Percentiles rank a stretch among this genome's conserved stretches.
These are phyloP conservation scores for Hylodesmum podocarpum DNA, from an alignment of 306 rosid species.

Conservation along the genomic window DNA sequence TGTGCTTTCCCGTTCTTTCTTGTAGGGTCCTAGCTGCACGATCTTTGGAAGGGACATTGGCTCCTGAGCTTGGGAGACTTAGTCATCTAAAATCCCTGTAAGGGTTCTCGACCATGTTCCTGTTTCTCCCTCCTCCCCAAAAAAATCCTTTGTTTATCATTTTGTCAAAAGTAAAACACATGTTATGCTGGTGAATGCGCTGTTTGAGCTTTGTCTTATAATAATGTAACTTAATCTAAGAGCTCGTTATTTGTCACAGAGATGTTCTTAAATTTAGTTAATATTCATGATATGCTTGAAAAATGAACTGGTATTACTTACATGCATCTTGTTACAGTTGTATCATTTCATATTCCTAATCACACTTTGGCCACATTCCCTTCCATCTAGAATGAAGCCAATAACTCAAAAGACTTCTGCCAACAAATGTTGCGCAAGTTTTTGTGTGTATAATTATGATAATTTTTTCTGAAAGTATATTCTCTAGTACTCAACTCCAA, in stretches of 20 bases:
- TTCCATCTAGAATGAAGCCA: background rate
- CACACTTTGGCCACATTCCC: background rate
- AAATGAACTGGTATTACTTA: background rate
- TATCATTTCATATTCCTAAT: background rate
- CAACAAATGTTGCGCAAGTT: background rate
- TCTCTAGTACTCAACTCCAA: background rate
- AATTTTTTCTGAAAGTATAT: background rate
- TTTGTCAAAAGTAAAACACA: background rate
- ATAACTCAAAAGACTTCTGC: background rate
- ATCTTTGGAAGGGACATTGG: slow-evolving; percentile 78
- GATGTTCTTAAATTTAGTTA: background rate
- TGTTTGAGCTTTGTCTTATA: background rate
- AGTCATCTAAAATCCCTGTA: slow-evolving; percentile 68
- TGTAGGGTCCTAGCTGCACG: slow-evolving; percentile 62
- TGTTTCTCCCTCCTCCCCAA: background rate
- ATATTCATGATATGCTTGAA: background rate
- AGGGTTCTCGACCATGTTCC: slow-evolving; percentile 34
- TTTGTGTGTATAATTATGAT: background rate
- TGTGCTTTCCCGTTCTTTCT: slow-evolving; percentile 26
- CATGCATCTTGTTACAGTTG: background rate
- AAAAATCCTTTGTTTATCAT: background rate
- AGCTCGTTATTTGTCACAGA: background rate
- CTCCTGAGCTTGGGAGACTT: slow-evolving; percentile 82
- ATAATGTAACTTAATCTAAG: background rate
- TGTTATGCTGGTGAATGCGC: background rate